Evolutionary conservation across 1,284 basidiomycete genomes (phyloP).

Genomic region (Pisolithus thermaeus): DNA sequence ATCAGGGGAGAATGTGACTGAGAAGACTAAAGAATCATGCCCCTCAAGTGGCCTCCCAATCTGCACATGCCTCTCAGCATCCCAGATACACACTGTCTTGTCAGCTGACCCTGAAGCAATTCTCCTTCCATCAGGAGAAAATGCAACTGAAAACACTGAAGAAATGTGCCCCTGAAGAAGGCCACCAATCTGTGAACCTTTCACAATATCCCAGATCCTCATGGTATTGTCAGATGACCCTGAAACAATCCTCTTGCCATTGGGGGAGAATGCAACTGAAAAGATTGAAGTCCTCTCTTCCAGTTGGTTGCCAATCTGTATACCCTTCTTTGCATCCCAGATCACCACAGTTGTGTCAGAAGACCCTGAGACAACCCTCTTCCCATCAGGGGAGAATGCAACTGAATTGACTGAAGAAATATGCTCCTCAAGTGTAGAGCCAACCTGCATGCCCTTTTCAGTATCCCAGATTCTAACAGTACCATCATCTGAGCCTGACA

Average conservation of each 20-base stretch:
- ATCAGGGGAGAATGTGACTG: background rate
- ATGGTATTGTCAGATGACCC: background rate
- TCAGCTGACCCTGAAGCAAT: background rate
- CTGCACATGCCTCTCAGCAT: background rate
- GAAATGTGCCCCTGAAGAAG: background rate
- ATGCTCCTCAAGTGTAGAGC: background rate
- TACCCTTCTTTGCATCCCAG: background rate
- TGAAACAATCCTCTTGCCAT: background rate
- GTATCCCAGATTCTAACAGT: constrained; percentile 14
- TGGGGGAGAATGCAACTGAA: background rate
- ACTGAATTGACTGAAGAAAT: background rate
- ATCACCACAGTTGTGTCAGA: background rate
- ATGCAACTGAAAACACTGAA: background rate
- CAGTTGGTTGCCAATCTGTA: background rate
- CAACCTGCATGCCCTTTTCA: constrained; percentile 2
- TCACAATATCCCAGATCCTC: background rate
- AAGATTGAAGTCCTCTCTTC: background rate
- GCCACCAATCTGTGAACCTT: background rate
- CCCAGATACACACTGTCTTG: background rate
- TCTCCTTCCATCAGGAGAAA: background rate
- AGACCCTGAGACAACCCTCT: background rate
- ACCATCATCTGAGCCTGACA: constrained; percentile 1
- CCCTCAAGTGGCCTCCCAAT: background rate
- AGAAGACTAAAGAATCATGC: background rate
- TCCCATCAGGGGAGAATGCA: background rate